Evolutionary conservation across 1,139 yeast species (phyloP), one percentile per base, ranked within the genome.

Genomic region (Saccharomyces hybrid): DNA sequence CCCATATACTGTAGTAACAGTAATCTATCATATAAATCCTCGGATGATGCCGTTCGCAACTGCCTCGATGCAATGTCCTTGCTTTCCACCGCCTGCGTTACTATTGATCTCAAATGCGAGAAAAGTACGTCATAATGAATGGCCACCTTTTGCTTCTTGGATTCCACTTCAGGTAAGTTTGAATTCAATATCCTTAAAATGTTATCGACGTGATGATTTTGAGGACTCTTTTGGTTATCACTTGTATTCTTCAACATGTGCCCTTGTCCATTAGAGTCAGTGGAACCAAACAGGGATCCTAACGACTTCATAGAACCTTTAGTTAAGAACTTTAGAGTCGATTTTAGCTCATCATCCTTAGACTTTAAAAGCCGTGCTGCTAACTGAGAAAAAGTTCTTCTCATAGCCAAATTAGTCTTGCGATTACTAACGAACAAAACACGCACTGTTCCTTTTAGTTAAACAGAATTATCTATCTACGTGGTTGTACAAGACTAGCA

Each of bases 121-220:
- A 65, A 61, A 46, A 65, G 57, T 6, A 65, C 49, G 47, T 66
- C 64, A 51, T 67, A 68, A 52, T 68, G 71, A 1, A 58, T 59
- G 30, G 65, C 63, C 13, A 65, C 62, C 31, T 57, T 60, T 50
- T 52, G 54, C 50, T 59, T 60, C 32, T 60, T 58, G 6, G 51
- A 46, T n/a, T 61, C 60, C 7, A 61, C 62, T 32, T 62, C 62
- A 1, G 70, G 69, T 46, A 68, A 54, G 16, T 64, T 61, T 2
- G 64, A 56, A 54, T 68, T 68, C 46, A 68, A 52, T 8, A 66
- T 53, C 41, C 63, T 61, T 20, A 66, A 56, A n/a, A 68, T 57
- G 41, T 62, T 58, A 16, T 67, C 64, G 7, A 66, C 64, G 52
- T 65, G 38, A 13, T 32, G 38, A 13, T 13, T 32, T 32, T 32